These are phyloP conservation scores for Alectoria sarmentosa DNA, from an alignment of 495 filamentous ascomycete genomes.

Conservation along the genomic window DNA sequence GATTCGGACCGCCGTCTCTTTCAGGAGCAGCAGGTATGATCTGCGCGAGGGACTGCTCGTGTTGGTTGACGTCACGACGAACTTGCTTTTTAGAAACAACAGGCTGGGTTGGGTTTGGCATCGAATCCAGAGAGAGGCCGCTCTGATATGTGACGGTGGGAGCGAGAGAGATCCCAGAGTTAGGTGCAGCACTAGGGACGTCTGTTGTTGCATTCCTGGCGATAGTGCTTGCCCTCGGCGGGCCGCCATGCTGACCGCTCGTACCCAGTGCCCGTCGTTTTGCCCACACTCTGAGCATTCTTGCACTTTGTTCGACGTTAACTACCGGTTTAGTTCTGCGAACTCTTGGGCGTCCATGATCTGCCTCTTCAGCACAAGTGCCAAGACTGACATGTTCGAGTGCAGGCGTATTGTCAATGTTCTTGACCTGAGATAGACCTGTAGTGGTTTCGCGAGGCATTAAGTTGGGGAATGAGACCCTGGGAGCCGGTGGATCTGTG, in stretches of 20 bases:
- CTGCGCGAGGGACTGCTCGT: neutral
- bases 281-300: constrained; percentile 5
- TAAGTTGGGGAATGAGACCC: neutral
- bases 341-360: neutral
- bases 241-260: constrained; percentile 7
- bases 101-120: neutral
- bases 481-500: neutral
- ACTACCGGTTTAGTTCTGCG: neutral
- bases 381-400: neutral
- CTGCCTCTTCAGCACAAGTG: neutral
- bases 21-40: neutral
- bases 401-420: neutral
- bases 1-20: neutral
- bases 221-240: constrained; percentile 1
- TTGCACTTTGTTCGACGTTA: constrained; percentile 1
- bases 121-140: neutral
- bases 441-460: neutral
- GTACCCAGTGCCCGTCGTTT: constrained; percentile 10
- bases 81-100: neutral
- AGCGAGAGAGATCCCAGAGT: neutral
- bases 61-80: neutral
- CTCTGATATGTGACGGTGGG: neutral
- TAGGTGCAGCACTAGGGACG: neutral
- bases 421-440: neutral
- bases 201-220: neutral